Evolutionary conservation across 2,329 filamentous ascomycete species (phyloP), one percentile per base, ranked within the genome.

Genomic region (Sporothrix pallida): DNA sequence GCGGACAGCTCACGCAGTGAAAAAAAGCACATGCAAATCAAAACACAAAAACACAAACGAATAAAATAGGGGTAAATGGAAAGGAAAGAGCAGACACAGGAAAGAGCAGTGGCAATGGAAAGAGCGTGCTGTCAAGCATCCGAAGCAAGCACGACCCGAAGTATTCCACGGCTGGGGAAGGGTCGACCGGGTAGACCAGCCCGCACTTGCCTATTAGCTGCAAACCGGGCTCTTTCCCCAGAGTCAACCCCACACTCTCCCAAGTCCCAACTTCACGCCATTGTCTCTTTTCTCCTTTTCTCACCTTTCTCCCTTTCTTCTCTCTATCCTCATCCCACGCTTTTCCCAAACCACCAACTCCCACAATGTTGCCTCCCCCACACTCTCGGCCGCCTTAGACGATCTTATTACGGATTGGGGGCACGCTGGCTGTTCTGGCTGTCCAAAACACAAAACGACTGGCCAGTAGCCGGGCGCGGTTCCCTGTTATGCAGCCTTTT

Each of bases 321-420:
- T 37, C 31, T 37, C 31, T 3, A 37, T 37, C 7, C n/a, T 54
- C 44, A 26, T 60, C 31, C 54, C 69, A 26, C 42, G 37, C 50
- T 9, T n/a, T n/a, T 12, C 7, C 60, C 13, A 10, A 37, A 37
- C 31, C 31, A 37, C 31, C 31, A 37, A 37, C 3, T 50, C 10
- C n/a, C 15, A 20, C 70, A 31, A 46, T 48, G n/a, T 46, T 23
- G 50, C 62, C 46, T 69, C 68, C 62, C 68, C 69, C 62, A 54
- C 68, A 48, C 58, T 44, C 23, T 48, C 62, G 10, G 42, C 31
- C 42, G 50, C 50, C 56, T 73, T 74, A 71, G 63, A 68, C 23
- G 65, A 72, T 72, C 58, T 48, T 74, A 74, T 74, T 72, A 74
- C 52, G 23, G 20, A 20, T 56, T 17, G 13, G 44, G 63, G 20